Evolutionary conservation across 495 filamentous ascomycete genomes (phyloP), one percentile per base, ranked within the genome.

Genomic region (Annulohypoxylon maeteangense): DNA sequence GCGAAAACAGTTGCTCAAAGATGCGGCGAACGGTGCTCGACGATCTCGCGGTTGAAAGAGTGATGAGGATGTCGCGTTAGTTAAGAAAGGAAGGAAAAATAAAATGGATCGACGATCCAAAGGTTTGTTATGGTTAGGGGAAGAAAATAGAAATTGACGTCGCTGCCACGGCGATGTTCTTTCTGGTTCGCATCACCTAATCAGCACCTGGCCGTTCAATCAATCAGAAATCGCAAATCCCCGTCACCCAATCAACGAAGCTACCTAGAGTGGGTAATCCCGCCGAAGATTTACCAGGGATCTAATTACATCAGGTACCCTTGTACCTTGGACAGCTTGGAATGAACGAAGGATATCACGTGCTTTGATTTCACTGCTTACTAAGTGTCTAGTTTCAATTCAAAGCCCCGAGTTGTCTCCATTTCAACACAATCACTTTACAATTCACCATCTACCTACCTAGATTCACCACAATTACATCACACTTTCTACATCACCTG

Each of bases 241-340:
- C 42, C 64, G 69, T 64, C 64, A 44, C 69, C 69, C 69, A 72
- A 72, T 72, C 69, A 72, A 72, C 69, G 18, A 55, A 12, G 34
- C 32, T 67, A 62, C 68, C 20, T 34, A 23, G 45, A 56, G 62
- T 59, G 27, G 56, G 45, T 55, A 12, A 36, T 48, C 6, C 62
- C 55, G 61, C 67, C 67, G 67, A 70, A 61, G 61, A 55, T 60
- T 57, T 47, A 54, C 67, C 67, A 34, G 7, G 7, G 34, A 16
- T 53, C 4, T 18, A 54, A 20, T 31, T 34, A 54, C n/a, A n/a
- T 34, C 47, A n/a, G 45, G 45, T 50, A 50, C 20, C 23, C 7
- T 20, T 5, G 45, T 50, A 20, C n/a, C 40, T 18, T 16, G 45
- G 22, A 20, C 27, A 20, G 3, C 40, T 18, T 16, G 45, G 22